A percentile compares a stretch with the other conserved stretches of the same genome.
These are phyloP conservation scores for Dactylellina cionopaga DNA, from an alignment of 2,329 filamentous ascomycete species.

Conservation along the genomic window DNA sequence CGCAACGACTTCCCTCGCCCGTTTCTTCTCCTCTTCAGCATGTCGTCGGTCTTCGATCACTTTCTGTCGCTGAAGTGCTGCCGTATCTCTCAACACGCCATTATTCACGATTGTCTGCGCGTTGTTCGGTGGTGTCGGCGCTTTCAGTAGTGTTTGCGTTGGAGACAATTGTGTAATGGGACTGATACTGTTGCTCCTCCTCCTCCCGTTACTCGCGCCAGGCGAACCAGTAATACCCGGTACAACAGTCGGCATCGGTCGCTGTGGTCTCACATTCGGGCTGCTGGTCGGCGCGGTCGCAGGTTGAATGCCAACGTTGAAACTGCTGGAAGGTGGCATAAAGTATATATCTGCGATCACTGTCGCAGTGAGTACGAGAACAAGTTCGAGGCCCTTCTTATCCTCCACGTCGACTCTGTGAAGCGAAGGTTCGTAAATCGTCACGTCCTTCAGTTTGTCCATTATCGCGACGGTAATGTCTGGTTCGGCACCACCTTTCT, in stretches of 20 bases:
- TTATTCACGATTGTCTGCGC: conserved; percentile 53
- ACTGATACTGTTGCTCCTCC: conserved; percentile 59
- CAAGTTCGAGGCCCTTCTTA: conserved; percentile 88
- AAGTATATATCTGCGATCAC: conserved; percentile 74
- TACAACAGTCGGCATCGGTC: conserved; percentile 49
- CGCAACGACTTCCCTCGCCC: conserved; percentile 56
- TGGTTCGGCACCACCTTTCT: conserved; percentile 69
- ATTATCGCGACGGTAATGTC: conserved; percentile 95
- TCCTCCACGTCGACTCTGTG: conserved; percentile 92
- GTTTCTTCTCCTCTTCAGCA: conserved; percentile 58
- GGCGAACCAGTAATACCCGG: neutral
- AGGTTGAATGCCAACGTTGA: conserved; percentile 73
- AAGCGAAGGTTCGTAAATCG: conserved; percentile 92
- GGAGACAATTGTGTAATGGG: conserved; percentile 35
- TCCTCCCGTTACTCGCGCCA: conserved; percentile 57
- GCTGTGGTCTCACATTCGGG: conserved; percentile 49
- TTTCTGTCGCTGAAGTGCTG: conserved; percentile 66
- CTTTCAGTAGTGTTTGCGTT: conserved; percentile 38
- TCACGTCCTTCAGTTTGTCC: conserved; percentile 66
- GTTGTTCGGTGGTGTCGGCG: conserved; percentile 35
- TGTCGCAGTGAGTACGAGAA: conserved; percentile 73
- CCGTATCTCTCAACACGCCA: conserved; percentile 53
- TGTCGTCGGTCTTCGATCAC: conserved; percentile 64
- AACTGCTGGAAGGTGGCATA: conserved; percentile 75
- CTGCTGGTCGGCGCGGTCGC: conserved; percentile 9